Evolutionary conservation across 768 basidiomycete species (phyloP), one percentile per base, ranked within the genome.

Genomic region (Clitopilus passeckerianus): DNA sequence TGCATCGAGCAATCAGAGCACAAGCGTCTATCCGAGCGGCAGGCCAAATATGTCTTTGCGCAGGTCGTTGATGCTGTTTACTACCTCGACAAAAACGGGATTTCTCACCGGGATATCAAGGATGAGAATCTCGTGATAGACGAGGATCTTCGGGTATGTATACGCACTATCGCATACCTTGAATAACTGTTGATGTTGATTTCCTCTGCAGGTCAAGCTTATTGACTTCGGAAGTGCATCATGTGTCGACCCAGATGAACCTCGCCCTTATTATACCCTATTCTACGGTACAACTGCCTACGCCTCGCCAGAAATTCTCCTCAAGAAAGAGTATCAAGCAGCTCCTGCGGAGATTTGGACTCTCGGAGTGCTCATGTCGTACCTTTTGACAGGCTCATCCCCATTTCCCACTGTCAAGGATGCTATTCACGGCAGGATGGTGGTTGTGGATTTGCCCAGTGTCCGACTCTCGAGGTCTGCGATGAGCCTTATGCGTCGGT

Each of bases 341-440:
- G 86, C 94, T 0, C 95, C 95, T 37, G 94, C 93, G 23, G 96
- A 99, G 71, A 85, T 98, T 46, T 99, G 96, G 96, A 93, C 91
- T 7, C 84, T 97, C 22, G 96, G 96, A 16, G 91, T 98, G 34
- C 84, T 99, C 58, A 86, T 99, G 65, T 96, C 93, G 52, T 97
- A 94, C 70, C 82, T 99, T 58, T 83, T 99, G 56, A 95, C 93
- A 18, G 96, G 96, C 2, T 80, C 90, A 60, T 90, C 96, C 16
- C 95, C 95, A 1, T 99, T 98, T 71, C 91, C 93, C 53, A 91
- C 90, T 16, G 89, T 90, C 63, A 83, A 86, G 66, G 89, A 91
- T 66, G 87, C 89, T n/a, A 78, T 86, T 24, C 79, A 84, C 12
- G 90, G 90, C 8, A 80, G 74, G 15, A 81, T 91, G 22, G 71